Evolutionary conservation across 495 filamentous ascomycete genomes (phyloP), one percentile per base, ranked within the genome.

Genomic region (Friedmanniomyces endolithicus): DNA sequence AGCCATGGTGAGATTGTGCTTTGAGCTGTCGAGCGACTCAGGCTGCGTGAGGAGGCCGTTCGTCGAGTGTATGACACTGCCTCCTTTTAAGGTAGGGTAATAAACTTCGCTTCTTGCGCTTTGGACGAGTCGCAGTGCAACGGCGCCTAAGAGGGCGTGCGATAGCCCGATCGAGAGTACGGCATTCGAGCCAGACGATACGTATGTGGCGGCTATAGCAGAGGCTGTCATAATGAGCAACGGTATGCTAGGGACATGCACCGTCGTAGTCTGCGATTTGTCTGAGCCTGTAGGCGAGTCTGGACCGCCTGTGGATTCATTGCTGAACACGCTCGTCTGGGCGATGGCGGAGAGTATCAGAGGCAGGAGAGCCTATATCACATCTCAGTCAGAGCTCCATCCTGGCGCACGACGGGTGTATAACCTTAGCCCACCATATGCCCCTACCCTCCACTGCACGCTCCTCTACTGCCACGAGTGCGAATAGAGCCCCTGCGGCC

Each of bases 341-440:
- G 23, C 14, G 8, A 47, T 27, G 14, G 35, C 44, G 20, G 17
- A 55, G 0, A 57, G 20, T 9, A 37, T 33, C 17, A 58, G 31
- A 20, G 54, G 54, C 9, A 58, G 39, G 16, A 53, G 29, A 35
- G 35, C 41, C 54, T 57, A 31, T 27, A 4, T 2, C 12, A 25
- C 23, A 43, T n/a, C 48, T 58, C 54, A 57, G 48, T 58, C 54
- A 48, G 31, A 55, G 43, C 20, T 52, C 58, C 9, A 9, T 43
- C 25, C 14, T 23, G 17, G 24, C 48, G 24, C 19, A 48, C 34
- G 16, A 9, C 24, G 22, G 1, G 50, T 29, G 20, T 43, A 40
- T 45, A 48, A 70, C 68, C 57, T 67, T 67, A 7, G 63, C 59
- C 63, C 62, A 61, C 64, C 66, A 67, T 22, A 64, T 58, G 16